These are phyloP conservation scores for Helenozyma baotianmanensis DNA, from an alignment of 805 yeast species.

Conservation along the genomic window DNA sequence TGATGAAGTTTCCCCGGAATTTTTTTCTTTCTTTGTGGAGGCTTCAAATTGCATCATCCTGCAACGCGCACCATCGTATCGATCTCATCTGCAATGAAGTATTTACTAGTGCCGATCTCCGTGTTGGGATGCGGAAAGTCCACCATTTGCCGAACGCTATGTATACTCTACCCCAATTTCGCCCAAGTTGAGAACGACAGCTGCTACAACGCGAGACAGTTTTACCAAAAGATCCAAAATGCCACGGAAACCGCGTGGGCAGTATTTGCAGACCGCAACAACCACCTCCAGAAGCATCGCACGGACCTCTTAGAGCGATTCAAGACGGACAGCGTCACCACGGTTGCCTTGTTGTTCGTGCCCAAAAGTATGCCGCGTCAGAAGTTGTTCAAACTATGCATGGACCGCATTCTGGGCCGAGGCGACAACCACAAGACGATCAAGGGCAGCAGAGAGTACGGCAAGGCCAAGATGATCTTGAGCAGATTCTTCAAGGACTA, in stretches of 20 bases:
- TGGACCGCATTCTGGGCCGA: constrained; percentile 54
- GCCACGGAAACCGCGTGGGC: constrained; percentile 29
- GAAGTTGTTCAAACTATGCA: constrained; percentile 49
- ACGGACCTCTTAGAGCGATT: constrained; percentile 56
- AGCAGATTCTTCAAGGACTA: constrained; percentile 67
- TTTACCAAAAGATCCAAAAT: constrained; percentile 44
- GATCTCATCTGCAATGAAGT: constrained; percentile 29
- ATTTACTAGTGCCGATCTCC: constrained; percentile 75
- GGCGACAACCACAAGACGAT: constrained; percentile 91
- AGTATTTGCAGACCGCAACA: constrained; percentile 79
- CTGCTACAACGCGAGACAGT: constrained; percentile 42
- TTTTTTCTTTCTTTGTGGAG: no score
- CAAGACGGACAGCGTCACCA: constrained; percentile 38
- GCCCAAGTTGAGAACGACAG: constrained; percentile 82
- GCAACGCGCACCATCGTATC: not conserved
- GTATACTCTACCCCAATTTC: constrained; percentile 52
- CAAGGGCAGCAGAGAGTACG: constrained; percentile 46
- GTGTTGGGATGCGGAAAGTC: constrained; percentile 96
- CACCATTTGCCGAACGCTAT: constrained; percentile 63
- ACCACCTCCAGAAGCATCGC: constrained; percentile 70
- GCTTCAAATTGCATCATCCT: no score
- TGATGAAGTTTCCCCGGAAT: not conserved
- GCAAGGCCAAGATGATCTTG: constrained; percentile 59
- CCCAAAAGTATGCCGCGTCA: constrained; percentile 25
- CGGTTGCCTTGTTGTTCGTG: constrained; percentile 67